Evolutionary conservation across 495 filamentous ascomycete species (phyloP), one percentile per base, ranked within the genome.

Genomic region (Lindgomyces ingoldianus): DNA sequence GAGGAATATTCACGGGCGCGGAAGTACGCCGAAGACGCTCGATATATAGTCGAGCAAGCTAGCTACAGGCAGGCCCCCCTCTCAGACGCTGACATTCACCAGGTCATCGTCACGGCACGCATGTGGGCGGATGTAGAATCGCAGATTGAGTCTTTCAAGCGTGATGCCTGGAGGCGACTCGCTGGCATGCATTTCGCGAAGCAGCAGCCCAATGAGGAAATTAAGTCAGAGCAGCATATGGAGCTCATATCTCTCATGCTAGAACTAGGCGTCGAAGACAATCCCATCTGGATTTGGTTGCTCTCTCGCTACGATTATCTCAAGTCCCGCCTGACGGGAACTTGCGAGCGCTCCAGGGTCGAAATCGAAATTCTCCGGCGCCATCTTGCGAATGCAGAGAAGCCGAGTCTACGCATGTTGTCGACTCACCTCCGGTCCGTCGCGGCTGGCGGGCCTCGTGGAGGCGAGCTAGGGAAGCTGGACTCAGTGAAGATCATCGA

Each of bases 271-370:
- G 93, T 96, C 11, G 88, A 94, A 21, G 91, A 98, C 51, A 98
- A 96, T 73, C 94, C 94, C 10, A 93, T 98, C 53, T 96, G 89
- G 89, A 83, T 91, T 1, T 98, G 94, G 94, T 83, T 98, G 41
- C 76, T 92, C 55, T 96, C 89, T 69, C 85, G 91, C 4, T 92
- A 90, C 68, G 90, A 96, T 49, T 89, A 93, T 69, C 76, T 98
- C 39, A 96, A 92, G 70, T 85, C 84, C 60, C 93, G 89, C 64
- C 92, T 96, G 48, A 81, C 82, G 10, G 79, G 84, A 1, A 87
- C 87, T 19, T 90, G 89, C 57, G 92, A 97, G 46, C 83, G 91
- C 19, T 88, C 89, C 27, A 88, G 89, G 71, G 86, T 93, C 8
- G 92, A 98, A 74, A 91, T 98, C 68, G 94, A 98, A 74, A 88